A percentile compares a stretch with the other conserved stretches of the same genome.
phyloP scores from a whole-genome alignment of 192 early-diverging fungal genomes.

The Rhizophagus clarus region DNA sequence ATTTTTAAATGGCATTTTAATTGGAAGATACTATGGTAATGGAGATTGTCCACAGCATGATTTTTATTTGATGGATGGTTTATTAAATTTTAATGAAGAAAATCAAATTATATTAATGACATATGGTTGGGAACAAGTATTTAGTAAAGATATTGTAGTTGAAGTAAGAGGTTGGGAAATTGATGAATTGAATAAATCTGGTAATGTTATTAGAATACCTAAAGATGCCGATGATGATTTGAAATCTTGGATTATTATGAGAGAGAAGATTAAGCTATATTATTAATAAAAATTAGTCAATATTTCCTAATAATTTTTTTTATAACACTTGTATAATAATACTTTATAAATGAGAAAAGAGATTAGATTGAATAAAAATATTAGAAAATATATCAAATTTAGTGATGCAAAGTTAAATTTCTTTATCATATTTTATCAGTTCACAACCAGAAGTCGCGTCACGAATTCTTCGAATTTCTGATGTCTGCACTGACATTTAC shows the following conservation, averaged over 20 bases:
- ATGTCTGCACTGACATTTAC: no score
- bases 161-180: conserved; percentile 32
- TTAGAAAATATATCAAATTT: no score
- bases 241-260: conserved; percentile 28
- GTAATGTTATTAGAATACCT: conserved; percentile 16
- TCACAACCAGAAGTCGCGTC: no score
- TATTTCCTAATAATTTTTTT: no score
- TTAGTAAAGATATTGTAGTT: conserved; percentile 8
- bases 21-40: conserved; percentile 72
- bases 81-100: conserved; percentile 38
- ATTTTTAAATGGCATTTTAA: conserved; percentile 66
- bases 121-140: conserved; percentile 43
- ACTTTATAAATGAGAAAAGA: no score
- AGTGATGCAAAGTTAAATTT: no score
- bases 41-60: conserved; percentile 68
- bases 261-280: background rate
- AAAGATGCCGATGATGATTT: conserved; percentile 3
- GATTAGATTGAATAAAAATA: no score
- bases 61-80: conserved; percentile 65
- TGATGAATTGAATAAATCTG: conserved; percentile 26
- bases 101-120: conserved; percentile 53
- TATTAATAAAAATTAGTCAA: no score
- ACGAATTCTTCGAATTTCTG: no score
- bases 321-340: no score
- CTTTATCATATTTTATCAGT: no score